phyloP scores from a whole-genome alignment of 495 filamentous ascomycete species.

The Penicillium goetzii region DNA sequence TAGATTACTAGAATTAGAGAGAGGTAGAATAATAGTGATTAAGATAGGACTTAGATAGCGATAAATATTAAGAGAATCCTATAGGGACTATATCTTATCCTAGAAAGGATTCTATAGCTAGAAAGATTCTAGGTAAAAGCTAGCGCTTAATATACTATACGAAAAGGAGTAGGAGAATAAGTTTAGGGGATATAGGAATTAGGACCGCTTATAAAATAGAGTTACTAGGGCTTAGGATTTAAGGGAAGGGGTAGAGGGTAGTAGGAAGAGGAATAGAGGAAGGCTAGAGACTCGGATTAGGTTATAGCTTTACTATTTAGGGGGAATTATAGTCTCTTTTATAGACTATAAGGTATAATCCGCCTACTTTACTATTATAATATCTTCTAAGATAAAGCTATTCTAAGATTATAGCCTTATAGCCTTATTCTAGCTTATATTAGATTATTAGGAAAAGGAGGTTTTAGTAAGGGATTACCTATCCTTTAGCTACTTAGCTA shows the following conservation, averaged over 20 bases:
- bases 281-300: neutral
- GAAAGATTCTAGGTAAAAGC: constrained; percentile 24
- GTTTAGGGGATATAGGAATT: constrained; percentile 3
- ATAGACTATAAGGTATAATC: constrained; percentile 10
- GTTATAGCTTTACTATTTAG: neutral
- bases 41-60: constrained; percentile 29
- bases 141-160: constrained; percentile 15
- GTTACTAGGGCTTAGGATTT: neutral
- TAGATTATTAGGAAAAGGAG: no score
- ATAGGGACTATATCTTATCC: constrained; percentile 15
- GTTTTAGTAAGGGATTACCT: no score
- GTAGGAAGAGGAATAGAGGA: neutral
- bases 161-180: neutral
- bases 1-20: constrained; percentile 7
- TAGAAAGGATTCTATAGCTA: constrained; percentile 22
- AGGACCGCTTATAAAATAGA: neutral
- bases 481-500: no score
- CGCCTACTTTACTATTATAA: neutral
- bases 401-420: no score
- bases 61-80: constrained; percentile 14
- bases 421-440: no score
- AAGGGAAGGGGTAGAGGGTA: neutral
- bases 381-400: no score
- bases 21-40: constrained; percentile 15
- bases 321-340: constrained; percentile 13